phyloP scores from a whole-genome alignment of 1,284 basidiomycete species.

The Trametes sp. region DNA sequence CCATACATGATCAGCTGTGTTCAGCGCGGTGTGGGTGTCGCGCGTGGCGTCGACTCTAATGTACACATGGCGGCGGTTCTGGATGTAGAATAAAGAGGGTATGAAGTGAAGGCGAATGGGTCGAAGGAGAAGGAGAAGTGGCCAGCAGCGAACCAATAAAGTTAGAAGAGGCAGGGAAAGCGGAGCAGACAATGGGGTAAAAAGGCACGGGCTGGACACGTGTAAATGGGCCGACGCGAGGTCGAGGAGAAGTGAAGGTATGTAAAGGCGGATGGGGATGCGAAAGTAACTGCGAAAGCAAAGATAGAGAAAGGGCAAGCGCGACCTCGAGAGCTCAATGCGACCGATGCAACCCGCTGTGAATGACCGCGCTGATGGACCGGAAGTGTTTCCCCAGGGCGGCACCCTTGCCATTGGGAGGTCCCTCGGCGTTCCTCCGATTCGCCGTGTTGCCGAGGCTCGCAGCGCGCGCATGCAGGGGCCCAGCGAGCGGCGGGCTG shows the following conservation, averaged over 20 bases:
- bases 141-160: constrained; percentile 29
- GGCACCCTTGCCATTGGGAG: neutral
- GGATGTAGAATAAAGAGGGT: constrained; percentile 20
- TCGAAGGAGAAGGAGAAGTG: constrained; percentile 1
- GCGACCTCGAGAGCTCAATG: neutral
- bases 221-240: constrained; percentile 1
- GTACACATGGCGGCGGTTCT: constrained; percentile 30
- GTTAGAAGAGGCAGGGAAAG: constrained; percentile 5
- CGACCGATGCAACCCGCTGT: constrained; percentile 1
- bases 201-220: constrained; percentile 18
- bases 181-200: neutral
- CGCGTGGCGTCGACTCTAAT: constrained; percentile 12
- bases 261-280: neutral
- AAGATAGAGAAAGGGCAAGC: neutral
- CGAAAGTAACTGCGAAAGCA: neutral
- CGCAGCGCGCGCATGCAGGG: constrained; percentile 3
- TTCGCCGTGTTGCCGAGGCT: constrained; percentile 1
- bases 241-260: neutral
- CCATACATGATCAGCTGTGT: neutral
- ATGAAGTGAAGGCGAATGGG: constrained; percentile 5
- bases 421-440: neutral
- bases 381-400: constrained; percentile 14
- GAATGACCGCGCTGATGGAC: constrained; percentile 16
- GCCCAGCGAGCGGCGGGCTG: neutral
- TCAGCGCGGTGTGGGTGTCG: neutral